Base-by-base conservation (phyloP, 1,284 basidiomycete genomes). In the Rhodotorula sp. region DNA sequence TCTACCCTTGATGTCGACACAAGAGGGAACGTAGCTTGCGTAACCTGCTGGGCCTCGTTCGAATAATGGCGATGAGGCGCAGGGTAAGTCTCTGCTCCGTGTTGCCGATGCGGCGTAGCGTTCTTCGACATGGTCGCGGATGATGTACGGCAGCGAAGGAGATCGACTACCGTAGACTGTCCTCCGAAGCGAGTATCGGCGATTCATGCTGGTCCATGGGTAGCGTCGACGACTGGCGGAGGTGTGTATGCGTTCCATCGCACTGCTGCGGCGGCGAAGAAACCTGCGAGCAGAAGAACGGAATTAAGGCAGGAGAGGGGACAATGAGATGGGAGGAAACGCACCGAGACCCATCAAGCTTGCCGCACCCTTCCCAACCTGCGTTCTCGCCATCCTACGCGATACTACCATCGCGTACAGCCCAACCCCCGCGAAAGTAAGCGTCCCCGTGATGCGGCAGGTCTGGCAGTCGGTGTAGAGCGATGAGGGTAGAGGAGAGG, bases 341-440 rank as follows among this genome's bases (percentile, higher is more conserved):
- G 54, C 15, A 68, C 69, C 72, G 40, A 71, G 52, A 0, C 72
- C 69, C 1, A 59, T 31, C 4, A 71, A 16, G 20, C 61, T 62
- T 6, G 69, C 72, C 7, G 55, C 52, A 2, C 59, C 64, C n/a
- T 65, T 59, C 18, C 72, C 72, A 8, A 60, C 16, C 30, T 46
- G 54, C 8, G 72, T 64, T 56, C 67, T 70, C 2, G 72, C 72
- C 18, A 57, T 54, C 0, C 46, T 28, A 7, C 65, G 61, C 47
- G 62, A 58, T 10, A 57, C 69, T 7, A 64, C 57, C 46, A 69
- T 58, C 20, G 72, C 72, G 44, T 73, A 73, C 18, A 65, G 20
- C 1, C 72, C 72, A 34, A 73, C 72, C 44, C 64, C 62, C 44
- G 72, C 62, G 52, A 73, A 73, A 20, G 72, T 73, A 30, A 53